Evolutionary conservation across 1,139 yeast species (phyloP).

Genomic region (Geotrichum restrictum): DNA sequence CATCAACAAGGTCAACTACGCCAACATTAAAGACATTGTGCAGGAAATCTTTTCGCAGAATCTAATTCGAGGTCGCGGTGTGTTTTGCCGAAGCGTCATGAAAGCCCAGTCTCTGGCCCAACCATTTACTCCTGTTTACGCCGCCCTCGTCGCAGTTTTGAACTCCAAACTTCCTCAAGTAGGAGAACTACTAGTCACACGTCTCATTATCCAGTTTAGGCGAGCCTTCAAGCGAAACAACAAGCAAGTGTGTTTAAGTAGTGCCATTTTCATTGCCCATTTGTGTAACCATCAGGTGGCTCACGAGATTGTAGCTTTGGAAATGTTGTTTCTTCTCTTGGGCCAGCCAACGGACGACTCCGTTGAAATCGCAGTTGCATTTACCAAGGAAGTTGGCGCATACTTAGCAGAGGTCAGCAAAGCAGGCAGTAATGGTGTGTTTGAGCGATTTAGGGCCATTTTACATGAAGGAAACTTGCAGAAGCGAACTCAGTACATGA

Average conservation of each 20-base stretch:
- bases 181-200: constrained; percentile 54
- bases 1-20: constrained; percentile 45
- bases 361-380: constrained; percentile 46
- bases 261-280: constrained; percentile 54
- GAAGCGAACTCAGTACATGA: constrained; percentile 46
- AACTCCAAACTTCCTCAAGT: constrained; percentile 68
- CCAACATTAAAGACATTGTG: constrained; percentile 49
- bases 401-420: constrained; percentile 44
- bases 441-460: constrained; percentile 57
- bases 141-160: constrained; percentile 56
- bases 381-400: constrained; percentile 47
- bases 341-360: constrained; percentile 52
- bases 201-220: constrained; percentile 60
- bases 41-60: constrained; percentile 53
- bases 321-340: constrained; percentile 58
- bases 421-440: constrained; percentile 50
- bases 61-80: constrained; percentile 57
- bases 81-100: constrained; percentile 56
- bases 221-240: constrained; percentile 51
- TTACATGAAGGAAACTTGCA: constrained; percentile 54
- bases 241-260: constrained; percentile 43
- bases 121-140: constrained; percentile 49
- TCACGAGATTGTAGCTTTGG: constrained; percentile 60
- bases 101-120: constrained; percentile 47
- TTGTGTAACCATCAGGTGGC: constrained; percentile 63